Percentiles rank a stretch among this genome's conserved stretches.
Conservation (phyloP, 2,329 filamentous ascomycete genomes). For the Cryphonectria nitschkei region DNA sequence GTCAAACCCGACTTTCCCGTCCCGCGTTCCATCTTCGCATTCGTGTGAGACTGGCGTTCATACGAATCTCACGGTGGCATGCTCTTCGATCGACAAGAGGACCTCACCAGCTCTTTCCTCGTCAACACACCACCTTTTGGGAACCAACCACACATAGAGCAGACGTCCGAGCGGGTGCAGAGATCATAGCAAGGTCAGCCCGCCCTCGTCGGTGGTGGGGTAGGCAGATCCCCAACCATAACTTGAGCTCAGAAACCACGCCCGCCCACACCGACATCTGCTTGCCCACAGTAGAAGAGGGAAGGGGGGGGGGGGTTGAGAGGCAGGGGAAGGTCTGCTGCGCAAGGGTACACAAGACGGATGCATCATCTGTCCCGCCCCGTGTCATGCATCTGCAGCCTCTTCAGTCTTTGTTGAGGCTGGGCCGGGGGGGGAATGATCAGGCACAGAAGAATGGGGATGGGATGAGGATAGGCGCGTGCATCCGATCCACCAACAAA, state of each 20-base stretch:
- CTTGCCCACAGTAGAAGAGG: background rate
- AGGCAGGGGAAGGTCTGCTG: background rate
- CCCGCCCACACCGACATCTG: background rate
- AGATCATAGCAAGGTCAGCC: slow-evolving; percentile 9
- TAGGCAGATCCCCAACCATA: background rate
- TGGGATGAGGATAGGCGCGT: background rate
- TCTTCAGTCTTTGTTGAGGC: background rate
- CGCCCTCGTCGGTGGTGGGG: background rate
- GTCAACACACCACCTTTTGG: background rate
- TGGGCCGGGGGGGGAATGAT: background rate
- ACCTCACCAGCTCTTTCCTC: background rate
- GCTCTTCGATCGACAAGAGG: background rate
- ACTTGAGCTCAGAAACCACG: background rate
- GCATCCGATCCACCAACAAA: background rate
- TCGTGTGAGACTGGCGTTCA: background rate
- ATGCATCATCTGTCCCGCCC: background rate
- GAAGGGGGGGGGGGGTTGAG: background rate
- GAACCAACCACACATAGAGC: background rate
- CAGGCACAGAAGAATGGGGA: slow-evolving; percentile 1
- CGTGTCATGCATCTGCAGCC: slow-evolving; percentile 8
- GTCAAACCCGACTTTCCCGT: background rate
- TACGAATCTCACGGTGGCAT: background rate
- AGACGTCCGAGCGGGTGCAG: slow-evolving; percentile 6
- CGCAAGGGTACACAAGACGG: background rate
- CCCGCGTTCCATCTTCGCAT: background rate